phyloP scores from a whole-genome alignment of 148 eudicot species.

The Cornus controversa region DNA sequence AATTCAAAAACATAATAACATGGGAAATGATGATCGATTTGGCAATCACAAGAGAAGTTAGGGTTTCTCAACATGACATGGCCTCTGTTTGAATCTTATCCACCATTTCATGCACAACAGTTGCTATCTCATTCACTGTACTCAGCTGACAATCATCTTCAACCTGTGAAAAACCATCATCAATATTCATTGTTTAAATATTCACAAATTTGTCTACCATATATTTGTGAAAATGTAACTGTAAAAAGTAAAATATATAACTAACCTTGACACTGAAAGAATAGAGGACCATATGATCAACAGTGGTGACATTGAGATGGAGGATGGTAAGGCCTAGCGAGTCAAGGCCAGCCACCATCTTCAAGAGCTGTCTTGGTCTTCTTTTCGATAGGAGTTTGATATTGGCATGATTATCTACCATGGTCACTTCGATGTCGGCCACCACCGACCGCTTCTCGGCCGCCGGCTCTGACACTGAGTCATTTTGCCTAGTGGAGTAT shows the following conservation, averaged over 20 bases:
- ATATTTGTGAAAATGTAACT: no score
- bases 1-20: neutral
- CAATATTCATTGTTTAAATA: no score
- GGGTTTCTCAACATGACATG: conserved; percentile 17
- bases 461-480: neutral
- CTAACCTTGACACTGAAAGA: conserved; percentile 53
- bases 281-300: conserved; percentile 41
- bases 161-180: conserved; percentile 23
- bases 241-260: no score
- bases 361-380: conserved; percentile 46
- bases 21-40: conserved; percentile 5
- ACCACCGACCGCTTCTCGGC: no score
- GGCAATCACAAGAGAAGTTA: neutral
- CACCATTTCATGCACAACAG: conserved; percentile 42
- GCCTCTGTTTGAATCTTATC: conserved; percentile 31
- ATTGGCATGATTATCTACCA: conserved; percentile 49
- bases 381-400: conserved; percentile 44
- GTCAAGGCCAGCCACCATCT: conserved; percentile 32
- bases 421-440: conserved; percentile 51
- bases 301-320: conserved; percentile 53
- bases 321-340: conserved; percentile 40
- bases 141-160: conserved; percentile 48
- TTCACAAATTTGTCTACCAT: no score
- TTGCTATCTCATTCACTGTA: conserved; percentile 47
- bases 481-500: conserved; percentile 27